These are phyloP conservation scores for Candida coleopterorum DNA, from an alignment of 805 yeast species.

Conservation along the genomic window DNA sequence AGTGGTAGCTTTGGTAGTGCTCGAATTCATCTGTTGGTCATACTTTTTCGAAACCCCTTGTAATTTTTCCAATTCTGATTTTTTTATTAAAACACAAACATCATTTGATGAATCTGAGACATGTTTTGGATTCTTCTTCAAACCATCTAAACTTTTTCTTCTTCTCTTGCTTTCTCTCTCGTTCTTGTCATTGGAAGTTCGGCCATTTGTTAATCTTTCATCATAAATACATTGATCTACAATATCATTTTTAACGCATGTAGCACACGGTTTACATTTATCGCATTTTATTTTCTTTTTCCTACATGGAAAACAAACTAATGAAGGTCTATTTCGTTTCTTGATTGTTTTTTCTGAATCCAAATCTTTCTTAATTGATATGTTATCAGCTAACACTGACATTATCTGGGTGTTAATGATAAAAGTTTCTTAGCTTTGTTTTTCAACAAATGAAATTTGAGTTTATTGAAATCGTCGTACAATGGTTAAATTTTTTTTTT, in stretches of 20 bases:
- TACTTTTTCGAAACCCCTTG: constrained; percentile 6
- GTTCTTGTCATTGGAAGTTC: background rate
- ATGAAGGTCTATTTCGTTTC: constrained; percentile 29
- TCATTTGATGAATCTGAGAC: background rate
- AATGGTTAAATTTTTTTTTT: too few species aligned
- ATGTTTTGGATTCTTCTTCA: background rate
- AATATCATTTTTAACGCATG: constrained; percentile 25
- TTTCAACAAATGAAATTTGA: too few species aligned
- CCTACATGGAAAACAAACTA: constrained; percentile 36
- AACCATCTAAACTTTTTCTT: background rate
- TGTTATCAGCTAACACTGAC: too few species aligned
- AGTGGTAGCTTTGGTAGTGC: background rate
- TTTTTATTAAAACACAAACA: constrained; percentile 10
- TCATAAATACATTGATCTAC: constrained; percentile 14
- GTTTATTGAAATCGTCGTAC: too few species aligned
- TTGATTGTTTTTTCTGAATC: constrained; percentile 4
- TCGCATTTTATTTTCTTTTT: constrained; percentile 41
- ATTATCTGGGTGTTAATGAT: too few species aligned
- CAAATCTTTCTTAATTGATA: too few species aligned
- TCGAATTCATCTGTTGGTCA: background rate
- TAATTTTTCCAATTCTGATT: constrained; percentile 11
- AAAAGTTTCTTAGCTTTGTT: too few species aligned
- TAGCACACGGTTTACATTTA: constrained; percentile 32
- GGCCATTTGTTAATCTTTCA: constrained; percentile 4
- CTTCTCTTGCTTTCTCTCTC: background rate